These are phyloP conservation scores for Cladosporium sp. DNA, from an alignment of 2,329 filamentous ascomycete species.

Conservation along the genomic window DNA sequence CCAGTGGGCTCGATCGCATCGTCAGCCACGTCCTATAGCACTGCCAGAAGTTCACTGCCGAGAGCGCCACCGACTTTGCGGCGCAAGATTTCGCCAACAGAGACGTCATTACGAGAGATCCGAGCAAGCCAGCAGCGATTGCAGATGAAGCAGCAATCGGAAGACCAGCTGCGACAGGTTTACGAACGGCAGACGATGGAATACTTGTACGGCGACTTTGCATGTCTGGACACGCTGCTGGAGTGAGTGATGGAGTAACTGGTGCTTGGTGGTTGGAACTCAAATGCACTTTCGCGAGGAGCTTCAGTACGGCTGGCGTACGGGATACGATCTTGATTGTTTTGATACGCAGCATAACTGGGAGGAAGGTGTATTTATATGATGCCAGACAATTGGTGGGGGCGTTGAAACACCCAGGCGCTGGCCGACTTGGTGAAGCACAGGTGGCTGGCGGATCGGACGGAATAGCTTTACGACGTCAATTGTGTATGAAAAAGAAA, in stretches of 20 bases:
- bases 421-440: neutral
- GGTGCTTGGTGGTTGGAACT: neutral
- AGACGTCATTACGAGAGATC: conserved; percentile 10
- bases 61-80: conserved; percentile 7
- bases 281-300: too few relatives aligned
- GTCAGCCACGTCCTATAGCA: neutral
- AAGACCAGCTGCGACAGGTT: conserved; percentile 4
- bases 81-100: conserved; percentile 10
- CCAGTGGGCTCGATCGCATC: neutral
- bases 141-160: conserved; percentile 2
- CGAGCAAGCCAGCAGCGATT: conserved; percentile 4
- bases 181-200: conserved; percentile 14
- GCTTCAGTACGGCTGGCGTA: too few relatives aligned
- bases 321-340: too few relatives aligned
- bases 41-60: neutral
- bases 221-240: conserved; percentile 1
- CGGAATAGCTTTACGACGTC: too few relatives aligned
- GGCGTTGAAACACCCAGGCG: neutral
- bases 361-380: neutral
- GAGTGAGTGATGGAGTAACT: neutral
- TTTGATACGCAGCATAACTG: too few relatives aligned
- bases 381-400: neutral
- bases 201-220: conserved; percentile 8
- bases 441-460: neutral
- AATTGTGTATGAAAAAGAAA: too few relatives aligned